Percentiles rank a stretch among this genome's conserved stretches.
phyloP scores from a whole-genome alignment of 768 basidiomycete genomes.

The Lactifluus subvellereus region DNA sequence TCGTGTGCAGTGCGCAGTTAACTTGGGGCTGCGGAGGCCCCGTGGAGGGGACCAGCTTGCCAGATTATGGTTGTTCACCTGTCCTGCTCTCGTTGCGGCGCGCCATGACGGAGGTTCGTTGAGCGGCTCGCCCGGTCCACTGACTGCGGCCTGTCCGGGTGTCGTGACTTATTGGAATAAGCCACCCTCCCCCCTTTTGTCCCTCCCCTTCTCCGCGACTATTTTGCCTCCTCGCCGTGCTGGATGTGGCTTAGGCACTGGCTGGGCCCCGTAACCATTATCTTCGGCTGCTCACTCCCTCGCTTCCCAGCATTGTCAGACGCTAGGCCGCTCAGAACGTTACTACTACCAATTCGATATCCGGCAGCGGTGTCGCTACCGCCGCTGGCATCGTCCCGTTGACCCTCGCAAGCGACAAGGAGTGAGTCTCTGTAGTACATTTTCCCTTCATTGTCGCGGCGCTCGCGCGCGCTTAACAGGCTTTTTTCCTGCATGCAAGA shows the following conservation, averaged over 20 bases:
- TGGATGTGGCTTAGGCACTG: constrained; percentile 15
- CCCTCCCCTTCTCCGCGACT: not conserved
- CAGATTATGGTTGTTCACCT: not conserved
- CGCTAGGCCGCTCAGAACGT: constrained; percentile 13
- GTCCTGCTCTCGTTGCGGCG: too few relatives aligned
- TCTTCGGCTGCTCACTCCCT: not conserved
- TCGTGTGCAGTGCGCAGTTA: too few relatives aligned
- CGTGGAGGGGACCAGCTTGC: not conserved
- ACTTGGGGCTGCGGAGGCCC: not conserved
- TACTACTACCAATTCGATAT: constrained; percentile 6
- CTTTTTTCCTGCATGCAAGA: constrained; percentile 35
- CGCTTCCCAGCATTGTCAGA: constrained; percentile 10
- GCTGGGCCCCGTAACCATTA: not conserved
- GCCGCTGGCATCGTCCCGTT: constrained; percentile 12
- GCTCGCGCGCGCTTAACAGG: not conserved
- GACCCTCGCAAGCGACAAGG: constrained; percentile 17
- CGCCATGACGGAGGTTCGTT: too few relatives aligned
- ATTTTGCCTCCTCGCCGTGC: constrained; percentile 4
- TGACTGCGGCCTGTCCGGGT: too few relatives aligned
- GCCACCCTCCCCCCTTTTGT: not conserved
- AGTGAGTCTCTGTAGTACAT: constrained; percentile 4
- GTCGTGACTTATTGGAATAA: not conserved
- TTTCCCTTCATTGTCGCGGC: not conserved
- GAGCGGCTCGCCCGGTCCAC: too few relatives aligned
- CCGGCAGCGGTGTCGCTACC: not conserved